Evolutionary conservation across 2,329 filamentous ascomycete species (phyloP), one percentile per base, ranked within the genome.

Genomic region (Ceratocystis harringtonii): DNA sequence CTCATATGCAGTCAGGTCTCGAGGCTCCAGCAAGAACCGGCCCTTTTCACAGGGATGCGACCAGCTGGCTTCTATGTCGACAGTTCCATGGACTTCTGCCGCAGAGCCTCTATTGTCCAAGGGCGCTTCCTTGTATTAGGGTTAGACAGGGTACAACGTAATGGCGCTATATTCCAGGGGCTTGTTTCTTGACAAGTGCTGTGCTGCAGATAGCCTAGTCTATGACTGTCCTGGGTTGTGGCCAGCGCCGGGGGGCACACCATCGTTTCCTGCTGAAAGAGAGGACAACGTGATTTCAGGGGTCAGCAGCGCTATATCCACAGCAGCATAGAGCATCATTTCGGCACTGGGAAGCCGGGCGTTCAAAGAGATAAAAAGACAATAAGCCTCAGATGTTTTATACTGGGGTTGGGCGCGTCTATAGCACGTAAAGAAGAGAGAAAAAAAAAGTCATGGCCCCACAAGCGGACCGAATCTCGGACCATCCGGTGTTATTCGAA

Each of bases 391-490:
- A 32, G 32, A 12, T 36, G 8, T 36, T 36, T 36, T 10, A 10
- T 12, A 7, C 32, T 36, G 6, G 52, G 12, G 5, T 32, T 57
- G 32, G 52, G 28, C 28, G 22, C 22, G 45, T 19, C 45, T 10
- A 52, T 25, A 25, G 10, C 19, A 36, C 32, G 32, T 36, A 36
- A 36, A 36, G 8, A 25, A 52, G 8, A 63, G 12, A 22, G 22
- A 22, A 25, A 28, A 2, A 30, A 63, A 63, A 50, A 50, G 61
- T n/a, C 15, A 43, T 52, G 61, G 61, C 25, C 44, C 65, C 65
- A 63, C 65, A 66, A 66, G 65, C 62, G 62, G 65, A 62, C 62
- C 65, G 65, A 67, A 67, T 67, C 44, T 67, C 65, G 65, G 65
- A 41, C 57, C 62, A 64, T 62, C 65, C 62, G 65, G 62, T 64